Conservation (phyloP, 768 basidiomycete genomes). For the Termitomyces sp. region DNA sequence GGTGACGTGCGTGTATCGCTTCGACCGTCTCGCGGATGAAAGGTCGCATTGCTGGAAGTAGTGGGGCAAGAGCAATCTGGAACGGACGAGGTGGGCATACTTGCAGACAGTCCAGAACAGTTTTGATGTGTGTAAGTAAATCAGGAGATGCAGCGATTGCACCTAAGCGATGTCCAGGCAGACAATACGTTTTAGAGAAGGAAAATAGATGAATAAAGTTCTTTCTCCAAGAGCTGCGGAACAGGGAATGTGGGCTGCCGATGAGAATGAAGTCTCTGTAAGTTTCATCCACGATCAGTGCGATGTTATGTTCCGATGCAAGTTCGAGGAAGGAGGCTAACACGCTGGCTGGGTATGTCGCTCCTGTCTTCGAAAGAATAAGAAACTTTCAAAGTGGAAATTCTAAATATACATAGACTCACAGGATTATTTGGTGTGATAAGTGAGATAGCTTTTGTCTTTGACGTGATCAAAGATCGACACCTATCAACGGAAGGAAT, state of each 20-base stretch:
- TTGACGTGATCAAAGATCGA: conserved; percentile 46
- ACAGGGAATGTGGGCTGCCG: conserved; percentile 51
- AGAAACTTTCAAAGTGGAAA: neutral
- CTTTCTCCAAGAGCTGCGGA: conserved; percentile 52
- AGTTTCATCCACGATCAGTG: conserved; percentile 83
- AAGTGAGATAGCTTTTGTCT: conserved; percentile 68
- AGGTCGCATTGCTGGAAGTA: conserved; percentile 48
- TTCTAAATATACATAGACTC: conserved; percentile 13
- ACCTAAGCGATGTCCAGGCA: conserved; percentile 84
- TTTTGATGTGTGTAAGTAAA: conserved; percentile 44
- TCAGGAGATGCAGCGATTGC: conserved; percentile 58
- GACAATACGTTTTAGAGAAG: conserved; percentile 76
- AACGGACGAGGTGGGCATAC: conserved; percentile 75
- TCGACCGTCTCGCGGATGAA: conserved; percentile 51
- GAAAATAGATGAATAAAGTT: conserved; percentile 71
- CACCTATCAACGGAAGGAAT: conserved; percentile 53
- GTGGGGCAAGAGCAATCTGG: conserved; percentile 60
- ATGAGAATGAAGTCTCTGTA: conserved; percentile 76
- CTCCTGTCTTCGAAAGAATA: conserved; percentile 51
- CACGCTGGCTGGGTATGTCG: conserved; percentile 55
- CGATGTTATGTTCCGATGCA: conserved; percentile 49
- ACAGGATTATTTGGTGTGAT: conserved; percentile 80
- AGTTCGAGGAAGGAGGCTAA: conserved; percentile 58
- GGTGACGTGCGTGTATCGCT: conserved; percentile 49
- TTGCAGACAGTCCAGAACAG: conserved; percentile 73